Evolutionary conservation across 306 rosid genomes (phyloP), one percentile per base, ranked within the genome.

Genomic region (Cucumis cinereus): DNA sequence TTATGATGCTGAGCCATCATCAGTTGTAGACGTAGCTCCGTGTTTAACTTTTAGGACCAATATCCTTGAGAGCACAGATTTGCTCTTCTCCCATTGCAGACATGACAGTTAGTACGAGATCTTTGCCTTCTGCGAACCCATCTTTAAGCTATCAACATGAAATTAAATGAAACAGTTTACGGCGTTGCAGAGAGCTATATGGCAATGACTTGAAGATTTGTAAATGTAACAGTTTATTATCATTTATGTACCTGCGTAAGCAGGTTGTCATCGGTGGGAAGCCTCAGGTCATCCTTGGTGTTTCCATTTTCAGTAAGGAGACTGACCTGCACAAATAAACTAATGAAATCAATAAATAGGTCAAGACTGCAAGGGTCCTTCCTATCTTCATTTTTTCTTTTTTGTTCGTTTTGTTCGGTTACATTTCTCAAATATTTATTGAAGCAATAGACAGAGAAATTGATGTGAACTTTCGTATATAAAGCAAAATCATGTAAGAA

Each of bases 11-110:
- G 52, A 55, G 63, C 63, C 77, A 80, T 83, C 77, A 79, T 83
- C 87, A 75, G 79, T 77, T 78, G 83, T 63, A 78, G 84, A 84
- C 55, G 62, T 49, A 80, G 83, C 85, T 77, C 79, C 83, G 77
- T 73, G 24, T 81, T 82, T 79, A 88, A 43, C 73, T 86, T 84
- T 86, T 89, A 33, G 92, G 89, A 82, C 92, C 90, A 22, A 90
- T 86, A 85, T 88, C 91, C 87, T 90, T 90, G 45, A 88, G 79
- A 79, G 96, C 57, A 84, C 84, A 79, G 75, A 86, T 90, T 86
- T 90, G 91, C 75, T 90, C 92, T 84, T 88, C 96, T 64, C 91
- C 92, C 92, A 90, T 90, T 56, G 91, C 92, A 59, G 91, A 85
- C 96, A 90, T 90, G 78, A 90, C 96, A 2, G 88, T 77, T 77